A percentile compares a stretch with the other conserved stretches of the same genome.
Evolutionary conservation across 306 rosid genomes (phyloP).

Genomic region (Datisca glomerata): DNA sequence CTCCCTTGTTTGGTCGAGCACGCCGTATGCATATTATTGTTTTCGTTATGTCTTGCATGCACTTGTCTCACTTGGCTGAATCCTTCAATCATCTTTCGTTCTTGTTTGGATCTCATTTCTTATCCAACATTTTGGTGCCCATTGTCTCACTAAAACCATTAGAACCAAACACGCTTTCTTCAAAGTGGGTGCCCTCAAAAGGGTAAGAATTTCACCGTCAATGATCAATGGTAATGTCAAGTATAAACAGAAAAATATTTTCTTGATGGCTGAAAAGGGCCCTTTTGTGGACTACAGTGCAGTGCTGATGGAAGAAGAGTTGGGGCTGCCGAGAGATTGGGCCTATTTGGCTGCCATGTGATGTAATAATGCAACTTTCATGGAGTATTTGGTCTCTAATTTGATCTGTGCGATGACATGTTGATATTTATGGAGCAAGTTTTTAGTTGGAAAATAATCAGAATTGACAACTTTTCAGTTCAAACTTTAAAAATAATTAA

Average conservation of each 20-base stretch:
- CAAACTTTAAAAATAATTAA: no score
- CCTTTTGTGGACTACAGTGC: slow-evolving; percentile 18
- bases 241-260: not conserved
- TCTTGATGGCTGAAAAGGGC: slow-evolving; percentile 8
- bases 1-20: no score
- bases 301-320: slow-evolving; percentile 19
- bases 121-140: no score
- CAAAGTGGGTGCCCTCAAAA: slow-evolving; percentile 1
- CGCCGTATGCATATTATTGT: no score
- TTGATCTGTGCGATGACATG: slow-evolving; percentile 19
- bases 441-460: no score
- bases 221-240: no score
- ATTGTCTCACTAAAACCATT: no score
- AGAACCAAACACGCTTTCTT: not conserved
- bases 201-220: not conserved
- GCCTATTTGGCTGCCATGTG: slow-evolving; percentile 28
- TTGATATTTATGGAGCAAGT: slow-evolving; percentile 10
- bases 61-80: no score
- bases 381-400: slow-evolving; percentile 13
- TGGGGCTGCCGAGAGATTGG: slow-evolving; percentile 19
- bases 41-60: no score
- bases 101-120: no score
- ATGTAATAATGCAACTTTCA: slow-evolving; percentile 18
- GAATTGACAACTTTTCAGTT: no score
- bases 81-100: no score